Evolutionary conservation across 169 alveolate species (phyloP).

Genomic region (Toxoplasma gondii): DNA sequence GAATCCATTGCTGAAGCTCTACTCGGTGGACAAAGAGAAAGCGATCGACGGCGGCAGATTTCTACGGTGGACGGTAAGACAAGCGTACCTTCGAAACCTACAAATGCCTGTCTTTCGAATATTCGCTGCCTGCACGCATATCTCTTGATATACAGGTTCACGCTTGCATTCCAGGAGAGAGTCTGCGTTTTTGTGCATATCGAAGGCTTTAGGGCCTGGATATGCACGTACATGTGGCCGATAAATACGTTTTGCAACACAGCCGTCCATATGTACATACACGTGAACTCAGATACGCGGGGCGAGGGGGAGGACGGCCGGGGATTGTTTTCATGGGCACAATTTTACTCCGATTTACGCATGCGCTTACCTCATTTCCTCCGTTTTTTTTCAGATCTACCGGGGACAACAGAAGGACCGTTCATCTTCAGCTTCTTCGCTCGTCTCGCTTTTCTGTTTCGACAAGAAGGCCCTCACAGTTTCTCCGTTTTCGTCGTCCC

Average conservation of each 20-base stretch:
- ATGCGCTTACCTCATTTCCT: no score
- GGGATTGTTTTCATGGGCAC: no score
- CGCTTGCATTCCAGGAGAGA: not conserved
- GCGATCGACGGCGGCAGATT: slow-evolving; percentile 41
- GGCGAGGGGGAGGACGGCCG: no score
- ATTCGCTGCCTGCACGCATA: not conserved
- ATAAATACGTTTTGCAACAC: not conserved
- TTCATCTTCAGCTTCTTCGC: not conserved
- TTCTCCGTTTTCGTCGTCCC: not conserved
- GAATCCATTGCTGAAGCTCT: slow-evolving; percentile 56
- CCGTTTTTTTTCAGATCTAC: not conserved
- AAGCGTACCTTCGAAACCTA: not conserved
- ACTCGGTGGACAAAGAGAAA: slow-evolving; percentile 46
- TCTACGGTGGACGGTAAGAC: slow-evolving; percentile 47
- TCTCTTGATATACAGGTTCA: not conserved
- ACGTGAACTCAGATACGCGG: no score
- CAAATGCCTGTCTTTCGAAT: not conserved
- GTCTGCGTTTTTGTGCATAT: not conserved
- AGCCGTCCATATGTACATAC: not conserved
- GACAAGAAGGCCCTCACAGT: not conserved
- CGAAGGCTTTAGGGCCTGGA: not conserved
- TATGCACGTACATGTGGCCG: not conserved
- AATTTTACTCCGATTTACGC: no score
- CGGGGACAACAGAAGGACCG: slow-evolving; percentile 14
- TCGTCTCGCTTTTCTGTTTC: slow-evolving; percentile 37